Base-by-base conservation (phyloP, 2,329 filamentous ascomycete species). In the Aschersonia sp. region DNA sequence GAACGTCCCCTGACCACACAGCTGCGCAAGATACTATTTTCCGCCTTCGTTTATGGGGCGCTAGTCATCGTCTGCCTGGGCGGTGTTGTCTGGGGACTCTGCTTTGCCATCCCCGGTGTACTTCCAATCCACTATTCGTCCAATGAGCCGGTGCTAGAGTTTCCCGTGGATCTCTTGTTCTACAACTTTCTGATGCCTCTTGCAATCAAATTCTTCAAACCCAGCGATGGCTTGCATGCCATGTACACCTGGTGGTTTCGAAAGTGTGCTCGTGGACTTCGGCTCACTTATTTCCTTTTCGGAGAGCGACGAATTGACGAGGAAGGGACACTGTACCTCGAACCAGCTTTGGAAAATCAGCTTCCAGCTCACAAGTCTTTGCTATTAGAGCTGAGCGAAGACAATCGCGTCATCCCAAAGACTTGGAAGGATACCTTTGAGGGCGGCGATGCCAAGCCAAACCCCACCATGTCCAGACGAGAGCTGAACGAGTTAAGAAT, bases 181-280 rank as follows among this genome's bases (percentile, higher is more conserved):
- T 98, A 96, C 73, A 97, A 97, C 64, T 94, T 96, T 62, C 70
- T 96, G 44, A 92, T 96, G 72, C 92, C 92, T 0, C 68, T 95
- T 45, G 81, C 89, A 10, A 79, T 97, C 55, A 83, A 79, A 56
- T 81, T 87, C 56, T 83, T 95, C 64, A 86, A 85, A 60, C 89
- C 90, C 2, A 87, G 86, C 46, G 85, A 94, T 58, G 83, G 79
- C 1, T 70, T 98, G 4, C 85, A 94, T 55, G 71, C 75, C 47
- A 83, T 96, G 72, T 98, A 95, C 61, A 82, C 81, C 6, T 97
- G 90, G 90, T 98, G 92, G 87, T 95, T 98, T 68, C 82, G 84
- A 55, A 80, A 78, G 56, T 95, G 89, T 60, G 92, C 89, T 10
- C 76, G 86, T 46, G 69, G 73, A 41, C 70, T 98, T 46, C 79